A percentile compares a stretch with the other conserved stretches of the same genome.
Conservation (phyloP, 1,284 basidiomycete species). For the Ustilago vetiveriae region DNA sequence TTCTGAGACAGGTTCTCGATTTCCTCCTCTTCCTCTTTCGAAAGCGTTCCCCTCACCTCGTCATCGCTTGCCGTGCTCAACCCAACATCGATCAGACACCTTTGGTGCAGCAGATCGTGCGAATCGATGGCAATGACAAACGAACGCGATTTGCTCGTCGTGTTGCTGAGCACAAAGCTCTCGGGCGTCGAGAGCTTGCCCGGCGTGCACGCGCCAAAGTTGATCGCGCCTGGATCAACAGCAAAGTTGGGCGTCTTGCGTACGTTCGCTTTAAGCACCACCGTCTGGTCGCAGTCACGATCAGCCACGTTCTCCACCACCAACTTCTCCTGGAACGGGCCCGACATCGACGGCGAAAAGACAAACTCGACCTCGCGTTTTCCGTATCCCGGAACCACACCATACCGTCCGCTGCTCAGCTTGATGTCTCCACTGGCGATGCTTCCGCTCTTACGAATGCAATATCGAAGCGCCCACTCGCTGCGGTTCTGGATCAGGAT, state of each 20-base stretch:
- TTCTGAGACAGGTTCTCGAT: conserved; percentile 70
- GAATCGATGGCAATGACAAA: conserved; percentile 68
- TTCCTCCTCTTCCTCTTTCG: conserved; percentile 71
- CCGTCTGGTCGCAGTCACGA: conserved; percentile 69
- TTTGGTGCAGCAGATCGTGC: conserved; percentile 45
- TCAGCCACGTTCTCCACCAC: conserved; percentile 71
- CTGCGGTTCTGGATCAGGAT: conserved; percentile 70
- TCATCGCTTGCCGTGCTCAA: conserved; percentile 49
- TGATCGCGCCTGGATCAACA: conserved; percentile 67
- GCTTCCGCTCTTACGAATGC: conserved; percentile 70
- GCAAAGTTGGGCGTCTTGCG: conserved; percentile 69
- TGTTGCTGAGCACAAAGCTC: conserved; percentile 69
- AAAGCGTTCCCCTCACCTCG: conserved; percentile 67
- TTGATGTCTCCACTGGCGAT: conserved; percentile 71
- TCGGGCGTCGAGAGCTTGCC: conserved; percentile 58
- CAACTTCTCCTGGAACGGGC: conserved; percentile 70
- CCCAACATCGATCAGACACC: conserved; percentile 45
- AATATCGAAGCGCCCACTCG: conserved; percentile 69
- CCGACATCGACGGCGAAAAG: conserved; percentile 68
- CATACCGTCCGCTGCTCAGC: conserved; percentile 70
- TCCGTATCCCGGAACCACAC: conserved; percentile 70
- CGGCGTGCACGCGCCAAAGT: conserved; percentile 65
- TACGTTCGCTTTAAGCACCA: conserved; percentile 70
- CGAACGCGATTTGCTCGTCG: conserved; percentile 68
- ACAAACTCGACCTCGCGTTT: conserved; percentile 70